phyloP scores from a whole-genome alignment of 805 yeast species.

The Metschnikowia dekortorum region DNA sequence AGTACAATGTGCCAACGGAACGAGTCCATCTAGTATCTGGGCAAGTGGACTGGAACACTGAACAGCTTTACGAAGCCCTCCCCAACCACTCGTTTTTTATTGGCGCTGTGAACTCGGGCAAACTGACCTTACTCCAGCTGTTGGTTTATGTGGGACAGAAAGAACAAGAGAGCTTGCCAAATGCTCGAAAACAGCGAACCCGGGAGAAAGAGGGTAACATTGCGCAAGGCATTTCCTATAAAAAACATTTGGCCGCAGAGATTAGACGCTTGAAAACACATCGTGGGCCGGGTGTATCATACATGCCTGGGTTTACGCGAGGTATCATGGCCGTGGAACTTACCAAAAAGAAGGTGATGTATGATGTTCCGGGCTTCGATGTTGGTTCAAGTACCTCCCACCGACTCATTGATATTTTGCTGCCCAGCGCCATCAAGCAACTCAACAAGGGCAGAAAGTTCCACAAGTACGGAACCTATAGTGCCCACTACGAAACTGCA shows the following conservation, averaged over 20 bases:
- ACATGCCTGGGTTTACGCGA: slow-evolving; percentile 71
- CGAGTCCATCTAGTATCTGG: slow-evolving; percentile 51
- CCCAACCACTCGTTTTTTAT: slow-evolving; percentile 45
- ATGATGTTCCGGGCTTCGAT: slow-evolving; percentile 48
- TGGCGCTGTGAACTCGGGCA: slow-evolving; percentile 70
- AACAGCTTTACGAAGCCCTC: slow-evolving; percentile 33
- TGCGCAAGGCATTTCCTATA: background rate
- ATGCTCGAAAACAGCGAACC: slow-evolving; percentile 10
- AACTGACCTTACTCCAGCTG: slow-evolving; percentile 54
- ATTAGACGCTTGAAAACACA: slow-evolving; percentile 19
- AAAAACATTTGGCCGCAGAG: background rate
- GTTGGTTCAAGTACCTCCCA: slow-evolving; percentile 13
- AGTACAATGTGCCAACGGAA: slow-evolving; percentile 28
- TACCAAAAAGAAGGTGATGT: slow-evolving; percentile 27
- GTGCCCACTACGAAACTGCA: slow-evolving; percentile 32
- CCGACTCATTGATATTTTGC: slow-evolving; percentile 27
- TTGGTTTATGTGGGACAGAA: slow-evolving; percentile 26
- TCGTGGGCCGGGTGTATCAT: slow-evolving; percentile 45
- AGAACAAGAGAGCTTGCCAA: slow-evolving; percentile 9
- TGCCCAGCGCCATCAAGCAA: slow-evolving; percentile 21
- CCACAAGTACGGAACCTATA: slow-evolving; percentile 26
- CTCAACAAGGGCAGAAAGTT: slow-evolving; percentile 27
- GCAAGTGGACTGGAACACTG: slow-evolving; percentile 48
- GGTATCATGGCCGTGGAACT: slow-evolving; percentile 33
- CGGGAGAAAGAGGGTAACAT: slow-evolving; percentile 7